Evolutionary conservation across 768 basidiomycete genomes (phyloP), one percentile per base, ranked within the genome.

Genomic region (Phylloporus sp.): DNA sequence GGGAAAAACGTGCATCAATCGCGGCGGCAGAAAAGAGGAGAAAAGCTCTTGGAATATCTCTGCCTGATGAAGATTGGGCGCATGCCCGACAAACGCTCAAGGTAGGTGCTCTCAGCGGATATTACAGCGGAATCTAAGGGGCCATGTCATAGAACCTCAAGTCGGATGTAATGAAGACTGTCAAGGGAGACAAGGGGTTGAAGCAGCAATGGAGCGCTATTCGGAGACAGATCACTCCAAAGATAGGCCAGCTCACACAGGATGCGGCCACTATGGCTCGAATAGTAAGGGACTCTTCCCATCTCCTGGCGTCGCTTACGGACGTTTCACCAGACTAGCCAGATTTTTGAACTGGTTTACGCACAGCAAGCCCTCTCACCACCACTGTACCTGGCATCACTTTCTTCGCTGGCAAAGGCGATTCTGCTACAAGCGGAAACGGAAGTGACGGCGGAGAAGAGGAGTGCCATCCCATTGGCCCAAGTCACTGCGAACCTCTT

Each of bases 391-490:
- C 67, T 76, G 42, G 89, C 91, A 45, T 77, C 87, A 20, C 80
- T 95, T 40, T 94, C 90, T 20, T 87, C 93, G n/a, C 80, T 97
- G 35, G 76, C 91, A 42, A 97, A 98, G 65, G 75, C 84, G 16
- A 85, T 98, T 54, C 77, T 97, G 39, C 77, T 89, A 29, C 95
- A 97, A 72, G 94, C 94, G 16, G 94, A 97, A 72, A 88, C 85
- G 0, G 95, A 98, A 69, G 90, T 95, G 9, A 82, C 88, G 2
- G 93, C 94, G 3, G 90, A 95, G 69, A 84, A 88, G 61, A 82
- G 84, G 27, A 87, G 88, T 22, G 94, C 93, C 0, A 75, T 78
- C 32, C 95, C 95, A 0, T 79, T 99, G 22, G 91, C 89, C 0
- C 79, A 81, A 28, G 81, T 97, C 11, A 56, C 65, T 4, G 78